Evolutionary conservation across 2,329 filamentous ascomycete genomes (phyloP).

Genomic region (Diaporthe eres): DNA sequence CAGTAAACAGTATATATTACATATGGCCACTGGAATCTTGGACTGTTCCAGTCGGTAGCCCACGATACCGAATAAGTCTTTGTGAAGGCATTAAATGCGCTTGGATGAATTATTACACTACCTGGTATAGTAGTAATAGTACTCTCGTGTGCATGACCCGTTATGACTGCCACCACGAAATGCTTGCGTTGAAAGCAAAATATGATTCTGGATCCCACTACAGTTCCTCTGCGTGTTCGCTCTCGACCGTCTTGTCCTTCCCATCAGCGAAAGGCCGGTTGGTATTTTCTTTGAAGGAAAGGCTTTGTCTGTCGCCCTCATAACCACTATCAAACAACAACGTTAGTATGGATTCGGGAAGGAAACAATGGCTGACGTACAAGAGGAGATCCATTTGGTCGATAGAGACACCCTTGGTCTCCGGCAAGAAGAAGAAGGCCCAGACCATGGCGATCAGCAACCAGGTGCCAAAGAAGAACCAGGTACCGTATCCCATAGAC

Average conservation of each 20-base stretch:
- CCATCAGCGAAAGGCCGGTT: not conserved
- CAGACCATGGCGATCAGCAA: constrained; percentile 64
- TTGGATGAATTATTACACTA: not conserved
- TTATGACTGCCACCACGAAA: too few relatives aligned
- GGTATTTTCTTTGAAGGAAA: not conserved
- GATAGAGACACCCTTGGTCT: constrained; percentile 68
- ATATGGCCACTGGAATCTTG: not conserved
- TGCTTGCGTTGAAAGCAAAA: not conserved
- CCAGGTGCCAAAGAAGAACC: constrained; percentile 69
- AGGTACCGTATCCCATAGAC: constrained; percentile 63
- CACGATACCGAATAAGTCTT: too few relatives aligned
- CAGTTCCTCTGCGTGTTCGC: constrained; percentile 23
- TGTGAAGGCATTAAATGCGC: not conserved
- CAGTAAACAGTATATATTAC: not conserved
- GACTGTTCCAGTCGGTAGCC: too few relatives aligned
- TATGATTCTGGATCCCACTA: not conserved
- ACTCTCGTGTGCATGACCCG: not conserved
- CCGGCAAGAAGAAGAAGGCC: constrained; percentile 66
- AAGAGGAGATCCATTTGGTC: constrained; percentile 63
- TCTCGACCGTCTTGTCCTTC: constrained; percentile 17
- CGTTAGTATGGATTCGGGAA: not conserved
- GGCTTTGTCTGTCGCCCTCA: constrained; percentile 4
- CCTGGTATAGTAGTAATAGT: not conserved
- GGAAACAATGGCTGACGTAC: constrained; percentile 16
- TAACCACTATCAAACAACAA: not conserved